Evolutionary conservation across 2,329 filamentous ascomycete species (phyloP), one percentile per base, ranked within the genome.

Genomic region (Microdochium nivale): DNA sequence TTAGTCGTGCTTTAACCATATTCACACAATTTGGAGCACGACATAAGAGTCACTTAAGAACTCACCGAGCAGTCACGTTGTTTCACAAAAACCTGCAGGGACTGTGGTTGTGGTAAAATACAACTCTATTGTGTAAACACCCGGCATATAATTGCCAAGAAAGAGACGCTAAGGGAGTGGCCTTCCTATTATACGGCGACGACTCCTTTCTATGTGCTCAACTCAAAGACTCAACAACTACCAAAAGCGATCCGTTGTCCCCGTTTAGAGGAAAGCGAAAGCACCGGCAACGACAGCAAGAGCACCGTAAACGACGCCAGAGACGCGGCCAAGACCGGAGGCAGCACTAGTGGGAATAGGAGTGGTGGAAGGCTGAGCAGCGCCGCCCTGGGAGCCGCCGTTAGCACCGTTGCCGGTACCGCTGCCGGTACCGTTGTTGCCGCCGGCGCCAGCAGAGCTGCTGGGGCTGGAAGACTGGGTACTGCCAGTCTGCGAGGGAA

Each of bases 401-500:
- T 37, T 55, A 14, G 58, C 51, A 23, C 52, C 49, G 13, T 30
- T 35, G 33, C 23, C 33, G 30, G 56, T 55, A 49, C 52, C 50
- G 11, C 55, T 51, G 53, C 52, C 50, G 23, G 58, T 49, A 48
- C 49, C 52, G 30, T 49, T 46, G 35, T 50, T 53, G n/a, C 55
- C 51, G 49, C 51, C 56, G 30, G 55, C 49, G 49, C 49, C 52
- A 51, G 54, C 54, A 16, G 51, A 52, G 30, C 60, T 33, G 46
- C 44, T 52, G 23, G 51, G 51, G 48, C 56, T 52, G 50, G 53
- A 32, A 47, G 58, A 52, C 24, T 54, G 52, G 33, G 56, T 50
- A 50, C 51, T 54, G 46, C 54, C 50, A 33, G 58, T 53, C 14
- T 56, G 49, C 23, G 59, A 54, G 40, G 60, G 52, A 35, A 59